Conservation (phyloP, 768 basidiomycete genomes). For the Leucocoprinus leucothites region DNA sequence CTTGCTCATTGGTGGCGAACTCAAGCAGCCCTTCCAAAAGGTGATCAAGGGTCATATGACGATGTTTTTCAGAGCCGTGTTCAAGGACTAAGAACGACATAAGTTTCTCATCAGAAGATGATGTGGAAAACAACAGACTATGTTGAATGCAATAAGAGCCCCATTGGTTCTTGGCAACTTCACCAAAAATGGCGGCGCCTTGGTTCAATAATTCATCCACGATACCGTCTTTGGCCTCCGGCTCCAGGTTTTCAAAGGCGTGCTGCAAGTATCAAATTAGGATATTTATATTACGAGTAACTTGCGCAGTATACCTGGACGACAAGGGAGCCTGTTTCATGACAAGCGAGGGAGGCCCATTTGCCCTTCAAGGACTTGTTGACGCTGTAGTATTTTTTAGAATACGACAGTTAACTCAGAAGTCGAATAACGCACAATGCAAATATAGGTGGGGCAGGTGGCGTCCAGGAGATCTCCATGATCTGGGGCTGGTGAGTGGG, state of each 20-base stretch:
- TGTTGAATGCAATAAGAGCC: conserved; percentile 86
- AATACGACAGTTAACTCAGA: conserved; percentile 41
- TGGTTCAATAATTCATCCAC: conserved; percentile 81
- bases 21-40: conserved; percentile 74
- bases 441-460: conserved; percentile 86
- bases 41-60: conserved; percentile 74
- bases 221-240: conserved; percentile 80
- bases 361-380: conserved; percentile 86
- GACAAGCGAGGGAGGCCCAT: conserved; percentile 87
- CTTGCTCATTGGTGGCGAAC: conserved; percentile 80
- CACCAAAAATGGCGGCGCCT: conserved; percentile 61
- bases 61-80: conserved; percentile 76
- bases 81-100: conserved; percentile 60
- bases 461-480: conserved; percentile 87
- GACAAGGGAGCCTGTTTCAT: conserved; percentile 86
- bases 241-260: conserved; percentile 83
- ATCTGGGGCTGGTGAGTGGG: conserved; percentile 42
- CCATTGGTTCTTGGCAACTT: conserved; percentile 87
- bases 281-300: not conserved
- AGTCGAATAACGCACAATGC: conserved; percentile 31
- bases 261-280: conserved; percentile 41
- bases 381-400: conserved; percentile 45
- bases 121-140: conserved; percentile 44
- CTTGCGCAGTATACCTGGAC: conserved; percentile 63
- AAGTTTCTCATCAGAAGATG: not conserved